phyloP scores from a whole-genome alignment of 768 basidiomycete species.

The Butyriboletus loyo region DNA sequence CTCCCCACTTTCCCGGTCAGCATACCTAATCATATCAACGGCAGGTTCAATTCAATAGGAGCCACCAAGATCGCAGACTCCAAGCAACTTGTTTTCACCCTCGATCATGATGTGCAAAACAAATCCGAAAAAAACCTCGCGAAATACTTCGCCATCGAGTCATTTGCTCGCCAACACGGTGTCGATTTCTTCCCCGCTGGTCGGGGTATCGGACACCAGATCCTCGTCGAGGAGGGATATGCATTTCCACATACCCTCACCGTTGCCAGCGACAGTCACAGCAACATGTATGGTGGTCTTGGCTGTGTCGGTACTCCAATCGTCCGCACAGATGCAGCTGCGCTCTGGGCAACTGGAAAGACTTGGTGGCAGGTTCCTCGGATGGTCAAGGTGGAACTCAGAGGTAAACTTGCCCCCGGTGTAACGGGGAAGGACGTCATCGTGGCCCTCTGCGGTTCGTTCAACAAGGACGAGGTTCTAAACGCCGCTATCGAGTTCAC shows the following conservation, averaged over 20 bases:
- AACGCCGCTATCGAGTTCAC: slow-evolving; percentile 97
- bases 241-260: slow-evolving; percentile 95
- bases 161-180: slow-evolving; percentile 78
- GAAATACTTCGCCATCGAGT: slow-evolving; percentile 91
- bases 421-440: slow-evolving; percentile 99
- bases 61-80: slow-evolving; percentile 80
- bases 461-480: slow-evolving; percentile 94
- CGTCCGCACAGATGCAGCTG: slow-evolving; percentile 92
- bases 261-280: slow-evolving; percentile 94
- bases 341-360: slow-evolving; percentile 95
- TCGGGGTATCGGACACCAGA: slow-evolving; percentile 95
- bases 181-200: slow-evolving; percentile 98
- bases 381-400: slow-evolving; percentile 92
- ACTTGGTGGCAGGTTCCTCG: slow-evolving; percentile 99
- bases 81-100: slow-evolving; percentile 87
- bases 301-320: slow-evolving; percentile 97
- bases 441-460: slow-evolving; percentile 91
- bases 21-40: not conserved
- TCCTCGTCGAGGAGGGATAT: slow-evolving; percentile 97
- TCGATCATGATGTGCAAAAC: slow-evolving; percentile 99
- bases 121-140: slow-evolving; percentile 82
- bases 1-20: not conserved
- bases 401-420: slow-evolving; percentile 76
- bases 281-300: slow-evolving; percentile 99
- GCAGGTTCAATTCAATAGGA: slow-evolving; percentile 91